Evolutionary conservation across 2,329 filamentous ascomycete genomes (phyloP), one percentile per base, ranked within the genome.

Genomic region (Hypoxylon sp.): DNA sequence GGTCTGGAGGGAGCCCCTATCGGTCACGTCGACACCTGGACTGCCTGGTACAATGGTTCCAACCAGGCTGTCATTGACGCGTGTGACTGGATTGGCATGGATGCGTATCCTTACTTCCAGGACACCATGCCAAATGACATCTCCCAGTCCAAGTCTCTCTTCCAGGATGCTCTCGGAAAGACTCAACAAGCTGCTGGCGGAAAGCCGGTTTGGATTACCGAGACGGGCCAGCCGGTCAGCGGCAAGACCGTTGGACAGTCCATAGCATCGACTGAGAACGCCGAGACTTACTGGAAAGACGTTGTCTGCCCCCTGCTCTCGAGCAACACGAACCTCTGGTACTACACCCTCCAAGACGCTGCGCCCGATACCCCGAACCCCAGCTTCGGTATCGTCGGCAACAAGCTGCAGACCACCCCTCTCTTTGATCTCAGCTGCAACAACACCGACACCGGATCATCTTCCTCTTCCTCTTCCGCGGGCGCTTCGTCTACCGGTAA

Each of bases 21-120:
- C 67, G 94, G 94, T 57, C 94, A 97, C 81, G 94, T 97, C 78
- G 94, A 97, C 78, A 97, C 94, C 56, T 97, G 93, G 93, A 94
- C 91, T 37, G 88, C 88, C 57, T 94, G 89, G 85, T 88, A 89
- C 78, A 94, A 97, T 80, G 80, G 81, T 56, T 88, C 90, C 76
- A 97, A 95, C 86, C 80, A 81, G 53, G 88, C 85, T 46, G 89
- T 97, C 65, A 89, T 93, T 65, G 84, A 90, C 9, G 88, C 87
- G 44, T 82, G 86, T 69, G 94, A 97, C 83, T 97, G 90, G 86
- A 80, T 97, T 67, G 94, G 94, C 72, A 88, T 95, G 78, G 93
- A 97, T 78, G 91, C 90, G 17, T 97, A 96, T 87, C 93, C 87
- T 19, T 97, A 94, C 86, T 97, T 91, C 83, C 89, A 97, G 83